phyloP scores from a whole-genome alignment of 179 eudicot genomes.

The Gypsophila paniculata region DNA sequence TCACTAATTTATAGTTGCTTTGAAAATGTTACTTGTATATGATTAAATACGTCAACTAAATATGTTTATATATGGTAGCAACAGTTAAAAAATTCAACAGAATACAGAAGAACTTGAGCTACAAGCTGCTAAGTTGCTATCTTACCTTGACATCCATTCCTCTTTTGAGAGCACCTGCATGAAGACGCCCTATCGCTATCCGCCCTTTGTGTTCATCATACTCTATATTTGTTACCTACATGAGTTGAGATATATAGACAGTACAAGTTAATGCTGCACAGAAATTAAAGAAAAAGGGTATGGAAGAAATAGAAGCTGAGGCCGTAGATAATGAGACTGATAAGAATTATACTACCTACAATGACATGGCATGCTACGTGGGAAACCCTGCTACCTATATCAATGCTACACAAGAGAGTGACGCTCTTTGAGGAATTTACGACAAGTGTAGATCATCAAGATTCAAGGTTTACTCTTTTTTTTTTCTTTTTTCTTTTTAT shows the following conservation, averaged over 20 bases:
- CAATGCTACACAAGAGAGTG: neutral
- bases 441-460: neutral
- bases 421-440: neutral
- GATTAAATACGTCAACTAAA: too few relatives aligned
- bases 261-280: constrained; percentile 9
- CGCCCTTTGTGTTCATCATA: constrained; percentile 96
- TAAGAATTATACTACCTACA: neutral
- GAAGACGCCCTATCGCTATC: constrained; percentile 90
- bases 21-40: too few relatives aligned
- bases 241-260: constrained; percentile 1
- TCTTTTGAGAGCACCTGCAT: constrained; percentile 76
- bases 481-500: too few relatives aligned
- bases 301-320: neutral
- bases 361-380: neutral
- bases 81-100: neutral
- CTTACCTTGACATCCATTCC: constrained; percentile 88
- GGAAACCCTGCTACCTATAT: neutral
- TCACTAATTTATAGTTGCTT: too few relatives aligned
- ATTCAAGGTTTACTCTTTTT: too few relatives aligned
- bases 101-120: neutral
- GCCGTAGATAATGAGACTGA: neutral
- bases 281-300: constrained; percentile 11
- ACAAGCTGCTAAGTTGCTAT: constrained; percentile 8
- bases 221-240: constrained; percentile 81
- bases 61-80: neutral